Evolutionary conservation across 257 asterid species (phyloP).

Genomic region (Solanum medicagineum): DNA sequence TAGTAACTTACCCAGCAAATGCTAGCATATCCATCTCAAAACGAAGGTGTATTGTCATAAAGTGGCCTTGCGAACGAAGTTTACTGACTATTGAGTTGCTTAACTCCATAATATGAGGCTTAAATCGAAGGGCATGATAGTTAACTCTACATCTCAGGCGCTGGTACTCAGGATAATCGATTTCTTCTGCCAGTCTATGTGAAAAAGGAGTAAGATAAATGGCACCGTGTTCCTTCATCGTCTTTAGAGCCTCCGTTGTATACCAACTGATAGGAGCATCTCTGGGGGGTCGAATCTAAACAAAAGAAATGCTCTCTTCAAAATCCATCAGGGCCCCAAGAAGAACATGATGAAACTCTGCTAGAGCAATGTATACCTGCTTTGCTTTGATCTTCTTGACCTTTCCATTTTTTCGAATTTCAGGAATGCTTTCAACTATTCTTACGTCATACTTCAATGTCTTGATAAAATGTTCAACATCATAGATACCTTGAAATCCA

Average conservation of each 20-base stretch:
- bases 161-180: slow-evolving; percentile 83
- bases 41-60: slow-evolving; percentile 96
- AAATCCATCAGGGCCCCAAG: slow-evolving; percentile 4
- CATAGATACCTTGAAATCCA: slow-evolving; percentile 91
- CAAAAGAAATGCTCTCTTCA: neutral
- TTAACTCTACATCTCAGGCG: slow-evolving; percentile 92
- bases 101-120: slow-evolving; percentile 88
- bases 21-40: slow-evolving; percentile 99
- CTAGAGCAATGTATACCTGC: slow-evolving; percentile 41
- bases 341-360: slow-evolving; percentile 3
- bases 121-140: slow-evolving; percentile 86
- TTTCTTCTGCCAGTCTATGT: slow-evolving; percentile 95
- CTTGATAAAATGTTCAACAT: slow-evolving; percentile 83
- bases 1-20: slow-evolving; percentile 80
- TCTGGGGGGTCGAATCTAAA: slow-evolving; percentile 86
- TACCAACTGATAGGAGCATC: slow-evolving; percentile 97
- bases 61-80: slow-evolving; percentile 90
- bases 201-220: slow-evolving; percentile 95
- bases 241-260: slow-evolving; percentile 59
- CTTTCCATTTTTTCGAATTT: slow-evolving; percentile 71
- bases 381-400: slow-evolving; percentile 66
- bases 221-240: slow-evolving; percentile 94
- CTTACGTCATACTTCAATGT: slow-evolving; percentile 76
- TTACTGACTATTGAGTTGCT: slow-evolving; percentile 67
- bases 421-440: slow-evolving; percentile 89